Percentiles rank a stretch among this genome's conserved stretches.
These are phyloP conservation scores for Rickenella mellea DNA, from an alignment of 768 basidiomycete genomes.

Conservation along the genomic window DNA sequence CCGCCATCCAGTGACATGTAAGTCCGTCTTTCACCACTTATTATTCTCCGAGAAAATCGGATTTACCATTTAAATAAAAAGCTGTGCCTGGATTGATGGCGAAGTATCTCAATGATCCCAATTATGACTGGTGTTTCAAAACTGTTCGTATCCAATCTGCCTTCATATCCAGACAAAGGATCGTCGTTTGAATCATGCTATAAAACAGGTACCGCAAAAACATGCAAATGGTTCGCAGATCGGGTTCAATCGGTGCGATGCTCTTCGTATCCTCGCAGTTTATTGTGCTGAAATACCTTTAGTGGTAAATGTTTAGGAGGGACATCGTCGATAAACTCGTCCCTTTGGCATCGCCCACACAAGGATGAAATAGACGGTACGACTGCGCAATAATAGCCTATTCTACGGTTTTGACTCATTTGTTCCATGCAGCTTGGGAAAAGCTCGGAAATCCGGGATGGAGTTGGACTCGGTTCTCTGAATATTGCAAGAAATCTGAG, in stretches of 20 bases:
- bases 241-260: constrained; percentile 3
- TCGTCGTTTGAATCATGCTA: constrained; percentile 5
- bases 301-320: constrained; percentile 28
- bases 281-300: constrained; percentile 2
- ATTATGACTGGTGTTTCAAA: constrained; percentile 4
- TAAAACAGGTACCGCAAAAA: background rate
- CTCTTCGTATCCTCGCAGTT: constrained; percentile 2
- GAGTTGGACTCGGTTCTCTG: constrained; percentile 37
- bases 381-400: too few species aligned
- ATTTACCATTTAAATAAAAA: background rate
- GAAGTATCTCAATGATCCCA: background rate
- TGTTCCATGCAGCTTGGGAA: constrained; percentile 30
- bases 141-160: background rate
- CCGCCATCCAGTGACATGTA: constrained; percentile 6
- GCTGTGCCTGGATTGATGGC: background rate
- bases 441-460: constrained; percentile 46
- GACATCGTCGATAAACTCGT: constrained; percentile 35
- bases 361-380: constrained; percentile 9
- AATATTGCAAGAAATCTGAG: constrained; percentile 28
- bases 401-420: too few species aligned
- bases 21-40: background rate
- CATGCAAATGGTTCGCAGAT: constrained; percentile 7
- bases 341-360: constrained; percentile 15
- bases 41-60: background rate
- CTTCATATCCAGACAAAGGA: background rate